Base-by-base conservation (phyloP, 2,329 filamentous ascomycete genomes). In the Colletotrichum sp. region DNA sequence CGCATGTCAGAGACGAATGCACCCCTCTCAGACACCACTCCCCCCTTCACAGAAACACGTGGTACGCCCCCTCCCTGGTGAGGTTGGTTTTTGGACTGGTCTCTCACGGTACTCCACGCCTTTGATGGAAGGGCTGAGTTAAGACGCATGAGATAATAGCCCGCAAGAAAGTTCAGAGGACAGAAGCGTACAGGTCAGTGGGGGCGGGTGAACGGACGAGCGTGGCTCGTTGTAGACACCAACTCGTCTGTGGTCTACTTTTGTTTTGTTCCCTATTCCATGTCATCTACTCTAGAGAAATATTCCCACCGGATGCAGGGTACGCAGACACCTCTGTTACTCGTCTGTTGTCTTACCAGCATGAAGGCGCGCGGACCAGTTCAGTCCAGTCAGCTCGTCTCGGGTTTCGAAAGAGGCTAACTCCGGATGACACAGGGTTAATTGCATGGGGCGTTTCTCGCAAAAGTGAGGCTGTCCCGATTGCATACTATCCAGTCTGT, bases 371-470 rank as follows among this genome's bases (percentile, higher is more conserved):
- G 39, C 39, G 39, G 39, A 12, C 39, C 9, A n/a, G 10, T 52
- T 13, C 44, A 4, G 39, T n/a, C 39, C 39, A 10, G n/a, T 21
- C 44, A 21, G n/a, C 10, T 21, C 1, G 4, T 2, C 4, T 52
- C 44, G n/a, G 44, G n/a, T 52, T 21, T 52, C 44, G 10, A 21
- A 21, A 1, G 44, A 21, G 2, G 10, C 6, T 21, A 13, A 52
- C 44, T 52, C n/a, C n/a, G 10, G 44, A 52, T 52, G n/a, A 52
- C 10, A 52, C 18, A 2, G 39, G 18, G 44, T 0, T 0, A 52
- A 6, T 8, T 5, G n/a, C 3, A 21, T 52, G 3, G 44, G 3
- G n/a, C 0, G 18, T 6, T 52, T 13, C 3, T 7, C 10, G 2
- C 1, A 6, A 1, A n/a, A 52, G 6, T 52, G 10, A 52, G 44